Conservation (phyloP, 2,329 filamentous ascomycete species). For the Penicillium palitans region DNA sequence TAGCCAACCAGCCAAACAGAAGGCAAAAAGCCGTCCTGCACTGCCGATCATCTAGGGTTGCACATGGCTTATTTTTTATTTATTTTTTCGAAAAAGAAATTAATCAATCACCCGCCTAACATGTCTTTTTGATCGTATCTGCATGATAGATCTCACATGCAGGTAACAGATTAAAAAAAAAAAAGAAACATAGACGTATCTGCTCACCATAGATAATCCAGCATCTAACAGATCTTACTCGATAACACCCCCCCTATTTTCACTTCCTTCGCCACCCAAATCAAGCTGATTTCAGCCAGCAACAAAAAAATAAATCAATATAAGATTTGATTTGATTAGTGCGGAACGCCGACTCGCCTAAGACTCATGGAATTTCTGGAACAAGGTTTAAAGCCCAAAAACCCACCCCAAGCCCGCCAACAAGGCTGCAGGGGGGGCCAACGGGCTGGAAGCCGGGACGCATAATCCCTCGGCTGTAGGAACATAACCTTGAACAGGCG, state of each 20-base stretch:
- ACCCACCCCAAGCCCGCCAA: slow-evolving; percentile 1
- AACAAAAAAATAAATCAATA: not conserved
- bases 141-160: slow-evolving; percentile 14
- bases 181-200: slow-evolving; percentile 3
- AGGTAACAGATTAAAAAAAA: slow-evolving; percentile 1
- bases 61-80: slow-evolving; percentile 21
- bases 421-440: slow-evolving; percentile 13
- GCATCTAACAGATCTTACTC: not conserved
- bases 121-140: slow-evolving; percentile 3
- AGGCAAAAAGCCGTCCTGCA: slow-evolving; percentile 16
- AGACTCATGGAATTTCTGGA: slow-evolving; percentile 15
- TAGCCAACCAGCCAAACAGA: slow-evolving; percentile 15
- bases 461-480: slow-evolving; percentile 14
- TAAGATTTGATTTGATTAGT: not conserved
- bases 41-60: slow-evolving; percentile 26
- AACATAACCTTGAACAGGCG: slow-evolving; percentile 17
- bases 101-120: not conserved
- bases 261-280: not conserved
- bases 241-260: not conserved
- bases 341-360: not conserved
- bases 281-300: not conserved
- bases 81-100: not conserved
- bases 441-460: slow-evolving; percentile 14
- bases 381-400: slow-evolving; percentile 15
- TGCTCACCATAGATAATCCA: not conserved